A percentile compares a stretch with the other conserved stretches of the same genome.
phyloP scores from a whole-genome alignment of 1,284 basidiomycete species.

The Tremellales sp. region DNA sequence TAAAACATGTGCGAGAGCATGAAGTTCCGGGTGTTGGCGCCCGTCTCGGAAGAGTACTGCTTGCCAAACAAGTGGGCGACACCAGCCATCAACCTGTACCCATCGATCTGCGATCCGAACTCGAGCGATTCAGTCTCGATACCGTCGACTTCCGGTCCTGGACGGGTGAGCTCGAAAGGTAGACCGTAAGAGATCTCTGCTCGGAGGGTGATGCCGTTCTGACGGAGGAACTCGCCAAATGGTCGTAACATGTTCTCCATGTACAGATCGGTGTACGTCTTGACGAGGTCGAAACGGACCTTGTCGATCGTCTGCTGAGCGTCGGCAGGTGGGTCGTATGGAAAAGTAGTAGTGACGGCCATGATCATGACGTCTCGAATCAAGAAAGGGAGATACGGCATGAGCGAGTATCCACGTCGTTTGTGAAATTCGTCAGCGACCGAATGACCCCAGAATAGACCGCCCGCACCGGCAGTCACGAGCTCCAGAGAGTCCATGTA shows the following conservation, averaged over 20 bases:
- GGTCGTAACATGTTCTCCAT: background rate
- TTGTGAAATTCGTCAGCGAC: background rate
- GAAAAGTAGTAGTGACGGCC: background rate
- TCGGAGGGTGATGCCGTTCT: background rate
- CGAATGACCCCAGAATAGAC: background rate
- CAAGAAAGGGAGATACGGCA: background rate
- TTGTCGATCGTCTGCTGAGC: background rate
- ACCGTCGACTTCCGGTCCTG: background rate
- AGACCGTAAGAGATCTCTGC: background rate
- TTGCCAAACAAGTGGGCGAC: background rate
- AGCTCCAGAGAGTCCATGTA: constrained; percentile 1
- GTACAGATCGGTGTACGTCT: background rate
- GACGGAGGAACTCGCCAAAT: background rate
- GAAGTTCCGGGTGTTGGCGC: background rate
- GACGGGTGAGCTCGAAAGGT: background rate
- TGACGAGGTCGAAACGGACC: background rate
- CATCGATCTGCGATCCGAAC: background rate
- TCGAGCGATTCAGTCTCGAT: background rate
- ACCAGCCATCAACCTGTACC: background rate
- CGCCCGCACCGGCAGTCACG: background rate
- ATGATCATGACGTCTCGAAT: too few relatives aligned
- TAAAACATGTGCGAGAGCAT: background rate
- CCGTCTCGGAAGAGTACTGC: background rate
- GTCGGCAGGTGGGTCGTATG: too few relatives aligned
- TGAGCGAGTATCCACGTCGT: background rate